Percentiles rank a stretch among this genome's conserved stretches.
phyloP scores from a whole-genome alignment of 805 yeast genomes.

The Teunomyces kruisii region DNA sequence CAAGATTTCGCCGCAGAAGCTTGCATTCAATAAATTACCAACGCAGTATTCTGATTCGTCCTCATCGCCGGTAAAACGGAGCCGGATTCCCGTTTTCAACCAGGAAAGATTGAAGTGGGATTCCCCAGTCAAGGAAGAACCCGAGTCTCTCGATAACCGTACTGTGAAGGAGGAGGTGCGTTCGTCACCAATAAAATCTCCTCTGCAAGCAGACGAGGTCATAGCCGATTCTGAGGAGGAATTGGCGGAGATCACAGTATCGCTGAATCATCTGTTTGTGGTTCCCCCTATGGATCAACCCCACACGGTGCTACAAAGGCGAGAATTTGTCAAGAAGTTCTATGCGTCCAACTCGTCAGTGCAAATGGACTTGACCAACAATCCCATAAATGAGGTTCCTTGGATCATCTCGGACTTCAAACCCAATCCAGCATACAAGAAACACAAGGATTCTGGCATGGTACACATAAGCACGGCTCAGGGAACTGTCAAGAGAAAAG shows the following conservation, averaged over 20 bases:
- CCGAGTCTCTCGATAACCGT: background rate
- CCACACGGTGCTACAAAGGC: conserved; percentile 32
- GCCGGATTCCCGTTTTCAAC: background rate
- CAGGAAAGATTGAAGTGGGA: conserved; percentile 13
- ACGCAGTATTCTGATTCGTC: conserved; percentile 1
- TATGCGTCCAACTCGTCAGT: conserved; percentile 20
- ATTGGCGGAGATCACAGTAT: conserved; percentile 14
- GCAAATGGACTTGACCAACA: conserved; percentile 23
- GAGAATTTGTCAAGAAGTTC: conserved; percentile 27
- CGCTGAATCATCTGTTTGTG: background rate
- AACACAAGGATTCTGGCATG: conserved; percentile 3
- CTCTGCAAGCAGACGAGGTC: background rate
- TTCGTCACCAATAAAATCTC: conserved; percentile 1
- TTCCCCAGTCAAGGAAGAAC: conserved; percentile 11
- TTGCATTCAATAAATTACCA: background rate
- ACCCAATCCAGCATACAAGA: conserved; percentile 24
- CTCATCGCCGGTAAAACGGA: conserved; percentile 2
- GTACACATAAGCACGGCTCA: conserved; percentile 9
- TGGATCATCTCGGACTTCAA: conserved; percentile 41
- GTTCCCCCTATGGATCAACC: conserved; percentile 10
- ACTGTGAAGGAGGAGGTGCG: background rate
- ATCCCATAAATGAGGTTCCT: conserved; percentile 36
- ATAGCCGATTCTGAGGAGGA: conserved; percentile 26
- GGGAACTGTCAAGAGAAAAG: conserved; percentile 9
- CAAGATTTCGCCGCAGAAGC: conserved; percentile 10